Evolutionary conservation across 1,139 yeast species (phyloP).

Genomic region (Diutina sp.): DNA sequence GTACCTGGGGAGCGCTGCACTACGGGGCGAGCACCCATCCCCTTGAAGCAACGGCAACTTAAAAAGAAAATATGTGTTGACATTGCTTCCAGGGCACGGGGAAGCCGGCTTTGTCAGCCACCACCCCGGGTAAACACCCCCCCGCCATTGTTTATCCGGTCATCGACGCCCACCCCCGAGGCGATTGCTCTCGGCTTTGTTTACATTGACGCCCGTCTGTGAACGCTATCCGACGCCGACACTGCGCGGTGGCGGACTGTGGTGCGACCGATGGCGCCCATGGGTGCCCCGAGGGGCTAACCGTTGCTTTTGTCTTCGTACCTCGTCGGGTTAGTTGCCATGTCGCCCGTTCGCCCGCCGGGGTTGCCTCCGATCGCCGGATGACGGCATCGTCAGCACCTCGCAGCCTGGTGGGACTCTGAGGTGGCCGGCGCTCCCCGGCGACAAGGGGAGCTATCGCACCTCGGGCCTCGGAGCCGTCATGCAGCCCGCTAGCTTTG

Average conservation of each 20-base stretch:
- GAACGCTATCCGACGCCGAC: neutral
- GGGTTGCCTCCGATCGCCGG: neutral
- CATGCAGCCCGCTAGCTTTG: too few species aligned
- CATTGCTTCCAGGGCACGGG: neutral
- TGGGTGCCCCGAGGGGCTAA: neutral
- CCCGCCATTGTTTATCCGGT: too few species aligned
- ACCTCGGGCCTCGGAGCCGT: too few species aligned
- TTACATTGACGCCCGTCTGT: too few species aligned
- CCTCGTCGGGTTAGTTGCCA: neutral
- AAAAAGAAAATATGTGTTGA: neutral
- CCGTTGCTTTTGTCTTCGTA: neutral
- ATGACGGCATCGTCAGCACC: neutral
- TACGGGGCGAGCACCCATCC: neutral
- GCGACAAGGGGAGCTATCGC: too few species aligned
- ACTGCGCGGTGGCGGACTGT: neutral
- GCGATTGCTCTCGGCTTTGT: neutral
- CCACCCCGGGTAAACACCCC: too few species aligned
- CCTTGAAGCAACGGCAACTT: neutral
- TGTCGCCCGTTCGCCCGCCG: neutral
- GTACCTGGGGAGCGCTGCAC: neutral
- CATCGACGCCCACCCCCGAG: neutral
- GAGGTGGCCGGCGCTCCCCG: too few species aligned
- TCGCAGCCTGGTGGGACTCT: neutral
- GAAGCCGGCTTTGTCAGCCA: neutral
- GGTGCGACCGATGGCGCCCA: neutral